Evolutionary conservation across 2,329 filamentous ascomycete species (phyloP), one percentile per base, ranked within the genome.

Genomic region (Venturia nashicola): DNA sequence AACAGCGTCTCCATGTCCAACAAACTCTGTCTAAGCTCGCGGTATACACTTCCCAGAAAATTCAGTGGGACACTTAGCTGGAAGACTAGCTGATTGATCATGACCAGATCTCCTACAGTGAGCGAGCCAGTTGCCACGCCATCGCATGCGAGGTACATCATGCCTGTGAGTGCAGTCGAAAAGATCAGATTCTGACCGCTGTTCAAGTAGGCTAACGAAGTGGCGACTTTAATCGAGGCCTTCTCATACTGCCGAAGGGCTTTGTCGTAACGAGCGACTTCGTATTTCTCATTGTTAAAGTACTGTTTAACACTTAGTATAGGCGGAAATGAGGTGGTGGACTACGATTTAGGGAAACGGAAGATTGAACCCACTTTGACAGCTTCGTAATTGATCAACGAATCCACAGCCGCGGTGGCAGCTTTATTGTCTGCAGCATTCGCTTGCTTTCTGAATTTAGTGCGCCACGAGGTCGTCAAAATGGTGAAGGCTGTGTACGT

Each of bases 1-100:
- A 99, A 99, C 6, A 99, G 82, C 0, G 94, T 97, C 76, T 97
- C 94, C 94, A 99, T 99, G 73, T 99, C 95, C 42, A 99, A 81
- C 55, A 99, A 81, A 27, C 91, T 96, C 77, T 99, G 94, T 64
- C 94, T 84, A 63, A 99, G 82, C 77, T 99, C 94, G 69, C 94
- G 88, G 74, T 99, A 99, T 14, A 99, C 93, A 16, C 91, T 96
- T n/a, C 94, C 94, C 4, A 99, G 80, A 76, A 99, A 99, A 80
- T 99, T 99, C 66, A 99, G 83, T 0, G 94, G 94, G 4, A 99
- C 91, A 0, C 91, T 97, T 6, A 99, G 86, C 76, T 99, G 94
- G 77, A 99, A 99, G 65, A 99, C 92, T 20, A 99, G 86, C 79
- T 97, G 94, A 75, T 99, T 99, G 69, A 99, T 91, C 90, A 99